Evolutionary conservation across 108 stramenopile species (phyloP).

Genomic region (Discostella pseudostelligera): DNA sequence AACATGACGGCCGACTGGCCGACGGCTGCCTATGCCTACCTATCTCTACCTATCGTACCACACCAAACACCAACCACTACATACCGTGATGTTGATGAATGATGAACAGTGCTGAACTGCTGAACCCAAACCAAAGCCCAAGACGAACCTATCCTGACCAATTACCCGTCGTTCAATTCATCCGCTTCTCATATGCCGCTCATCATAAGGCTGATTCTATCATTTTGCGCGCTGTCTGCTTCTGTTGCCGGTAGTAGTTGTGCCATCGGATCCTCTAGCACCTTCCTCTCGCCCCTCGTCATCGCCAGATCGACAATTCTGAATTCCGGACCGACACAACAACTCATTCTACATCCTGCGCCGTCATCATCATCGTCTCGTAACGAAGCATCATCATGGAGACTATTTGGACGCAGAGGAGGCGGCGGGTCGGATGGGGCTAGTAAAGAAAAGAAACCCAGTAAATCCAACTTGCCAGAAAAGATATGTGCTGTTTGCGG

Average conservation of each 20-base stretch:
- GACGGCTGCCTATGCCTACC: too few relatives aligned
- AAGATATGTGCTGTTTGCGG: constrained; percentile 54
- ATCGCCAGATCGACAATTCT: background rate
- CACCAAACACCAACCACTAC: too few relatives aligned
- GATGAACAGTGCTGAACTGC: too few relatives aligned
- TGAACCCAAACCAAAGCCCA: too few relatives aligned
- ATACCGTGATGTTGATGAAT: too few relatives aligned
- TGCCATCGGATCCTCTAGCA: constrained; percentile 5
- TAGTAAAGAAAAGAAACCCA: constrained; percentile 29
- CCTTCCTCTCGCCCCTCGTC: constrained; percentile 5
- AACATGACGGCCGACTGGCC: too few relatives aligned
- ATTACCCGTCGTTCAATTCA: too few relatives aligned
- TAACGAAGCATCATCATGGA: constrained; percentile 1
- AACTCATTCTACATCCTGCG: too few relatives aligned
- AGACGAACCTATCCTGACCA: too few relatives aligned
- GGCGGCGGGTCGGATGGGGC: constrained; percentile 3
- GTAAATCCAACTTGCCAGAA: constrained; percentile 44
- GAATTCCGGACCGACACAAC: background rate
- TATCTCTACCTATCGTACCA: too few relatives aligned
- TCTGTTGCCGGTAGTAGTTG: too few relatives aligned
- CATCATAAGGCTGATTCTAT: constrained; percentile 8
- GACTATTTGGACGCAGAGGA: constrained; percentile 21
- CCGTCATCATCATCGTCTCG: constrained; percentile 7
- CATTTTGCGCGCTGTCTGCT: constrained; percentile 5
- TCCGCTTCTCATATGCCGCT: constrained; percentile 6